Percentiles rank a stretch among this genome's conserved stretches.
Conservation (phyloP, 257 asterid genomes). For the Ilex asprella region DNA sequence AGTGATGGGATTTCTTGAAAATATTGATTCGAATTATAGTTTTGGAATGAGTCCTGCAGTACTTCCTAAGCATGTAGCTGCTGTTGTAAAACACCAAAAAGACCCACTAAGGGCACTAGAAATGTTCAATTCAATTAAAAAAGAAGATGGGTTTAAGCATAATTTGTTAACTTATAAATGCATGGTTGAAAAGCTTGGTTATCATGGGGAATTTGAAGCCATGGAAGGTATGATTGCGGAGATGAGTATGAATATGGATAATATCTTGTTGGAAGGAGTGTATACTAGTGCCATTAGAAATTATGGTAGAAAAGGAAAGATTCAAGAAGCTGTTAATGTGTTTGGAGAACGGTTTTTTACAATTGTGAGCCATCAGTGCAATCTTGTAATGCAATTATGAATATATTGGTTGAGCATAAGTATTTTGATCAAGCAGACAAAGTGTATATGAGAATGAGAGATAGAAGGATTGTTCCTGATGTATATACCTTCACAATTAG, state of each 20-base stretch:
- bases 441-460: constrained; percentile 78
- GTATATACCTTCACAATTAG: constrained; percentile 75
- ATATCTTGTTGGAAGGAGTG: constrained; percentile 59
- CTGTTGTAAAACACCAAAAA: constrained; percentile 61
- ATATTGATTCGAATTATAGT: constrained; percentile 11
- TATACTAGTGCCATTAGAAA: constrained; percentile 62
- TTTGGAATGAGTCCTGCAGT: constrained; percentile 56
- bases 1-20: constrained; percentile 20
- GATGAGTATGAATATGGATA: constrained; percentile 52
- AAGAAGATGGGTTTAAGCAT: constrained; percentile 67
- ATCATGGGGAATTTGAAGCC: constrained; percentile 62
- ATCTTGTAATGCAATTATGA: constrained; percentile 75
- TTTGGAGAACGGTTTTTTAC: constrained; percentile 90
- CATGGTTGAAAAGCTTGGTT: constrained; percentile 76
- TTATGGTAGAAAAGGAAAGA: constrained; percentile 64
- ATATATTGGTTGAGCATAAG: constrained; percentile 70
- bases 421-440: constrained; percentile 77
- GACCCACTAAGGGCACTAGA: constrained; percentile 83
- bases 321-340: constrained; percentile 75
- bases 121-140: constrained; percentile 68
- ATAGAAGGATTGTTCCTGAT: constrained; percentile 65
- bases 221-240: constrained; percentile 67
- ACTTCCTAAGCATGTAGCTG: constrained; percentile 82
- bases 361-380: constrained; percentile 60
- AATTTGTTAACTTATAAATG: constrained; percentile 59